Base-by-base conservation (phyloP, 495 filamentous ascomycete species). In the Niebla homalea region DNA sequence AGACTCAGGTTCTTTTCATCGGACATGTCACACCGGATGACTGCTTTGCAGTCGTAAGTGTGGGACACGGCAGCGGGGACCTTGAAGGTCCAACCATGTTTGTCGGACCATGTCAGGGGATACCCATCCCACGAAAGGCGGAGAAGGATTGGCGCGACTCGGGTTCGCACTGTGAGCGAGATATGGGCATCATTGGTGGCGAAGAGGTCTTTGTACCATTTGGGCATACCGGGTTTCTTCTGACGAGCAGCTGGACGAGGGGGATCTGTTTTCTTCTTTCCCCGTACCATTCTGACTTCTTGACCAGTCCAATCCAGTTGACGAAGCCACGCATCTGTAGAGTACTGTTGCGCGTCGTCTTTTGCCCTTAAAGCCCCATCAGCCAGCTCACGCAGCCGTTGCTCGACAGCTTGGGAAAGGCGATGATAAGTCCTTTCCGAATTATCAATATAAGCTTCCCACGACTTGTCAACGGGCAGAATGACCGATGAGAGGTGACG, bases 221-320 rank as follows among this genome's bases (percentile, higher is more conserved):
- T 74, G 0, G 92, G 92, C 85, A 86, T 89, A 26, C 92, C 92
- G 4, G 89, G 89, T 65, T 81, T 86, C 70, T 96, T 97, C 67
- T 96, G 90, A 22, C 84, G 72, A 3, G 81, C 81, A 15, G 81
- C 84, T 21, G 84, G 87, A 44, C 86, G 73, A 2, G 83, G 81
- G 25, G 83, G 80, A 48, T 89, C 85, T 5, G 67, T 72, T 64
- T 92, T 93, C 67, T 81, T 88, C 67, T 92, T 94, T 5, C 81
- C 83, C 64, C 94, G 95, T 5, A 79, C 80, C 87, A 90, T 90
- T 63, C 79, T 89, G 49, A 94, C 69, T 63, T 89, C 85, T 64
- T 96, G 87, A 21, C 84, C 87, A 7, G 85, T 83, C 92, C 92
- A 99, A 67, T 99, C 88, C 48, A 99, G 76, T 70, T 99, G 92